Base-by-base conservation (phyloP, 2,329 filamentous ascomycete genomes). In the Pyrenochaeta sp. region DNA sequence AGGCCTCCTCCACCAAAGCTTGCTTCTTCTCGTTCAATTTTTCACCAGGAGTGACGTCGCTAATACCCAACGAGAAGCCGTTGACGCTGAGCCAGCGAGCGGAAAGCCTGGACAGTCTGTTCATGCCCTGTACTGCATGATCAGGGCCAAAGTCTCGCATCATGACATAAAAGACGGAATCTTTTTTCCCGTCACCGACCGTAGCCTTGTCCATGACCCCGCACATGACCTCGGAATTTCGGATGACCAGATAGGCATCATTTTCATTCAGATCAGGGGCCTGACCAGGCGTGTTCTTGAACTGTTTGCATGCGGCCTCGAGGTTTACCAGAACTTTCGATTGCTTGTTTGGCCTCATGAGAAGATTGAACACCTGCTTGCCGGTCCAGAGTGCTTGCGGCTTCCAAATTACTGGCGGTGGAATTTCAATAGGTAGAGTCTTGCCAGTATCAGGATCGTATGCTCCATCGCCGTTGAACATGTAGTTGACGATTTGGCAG, bases 151-250 rank as follows among this genome's bases (percentile, higher is more conserved):
- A 99, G 75, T 99, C 94, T 77, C 94, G 84, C 59, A 97, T 83
- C 66, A 99, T 93, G 43, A 97, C 88, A 65, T 96, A 99, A 67
- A 97, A 99, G 14, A 99, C 86, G 0, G 92, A 96, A 68, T 96
- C 93, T 68, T 99, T 99, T 77, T 97, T 97, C 60, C 94, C 94
- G 5, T 90, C 86, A 58, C 94, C 94, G n/a, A 99, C 90, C 0
- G 92, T 97, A 1, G 90, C 89, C 74, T 99, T 99, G 77, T 99
- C 94, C 91, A 97, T 96, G 47, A 87, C 83, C 49, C 94, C 94
- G 65, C 93, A 97, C 89, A 99, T 96, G 50, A 97, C 86, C 69
- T 96, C 92, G 0, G 93, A 97, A 67, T 99, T 97, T 44, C 93
- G 88, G 51, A 99, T 87, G 10, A 96, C 90, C 7, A 99, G 78